Conservation (phyloP, 108 stramenopile genomes). For the Stephanodiscus triporus region DNA sequence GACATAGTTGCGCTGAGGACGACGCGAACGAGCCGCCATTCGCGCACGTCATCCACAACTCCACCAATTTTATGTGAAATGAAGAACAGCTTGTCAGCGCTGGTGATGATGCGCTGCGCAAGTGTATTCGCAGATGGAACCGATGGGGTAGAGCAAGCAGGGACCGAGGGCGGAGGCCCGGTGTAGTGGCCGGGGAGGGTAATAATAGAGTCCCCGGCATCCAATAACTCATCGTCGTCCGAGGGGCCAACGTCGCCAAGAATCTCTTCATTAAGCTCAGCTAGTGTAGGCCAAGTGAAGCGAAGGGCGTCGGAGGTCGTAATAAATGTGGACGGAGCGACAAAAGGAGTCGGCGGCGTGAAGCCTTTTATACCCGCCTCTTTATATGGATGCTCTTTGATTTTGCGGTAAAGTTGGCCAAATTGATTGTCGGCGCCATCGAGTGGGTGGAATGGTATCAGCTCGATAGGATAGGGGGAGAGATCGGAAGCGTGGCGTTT, state of each 20-base stretch:
- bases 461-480: neutral
- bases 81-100: neutral
- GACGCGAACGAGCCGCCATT: neutral
- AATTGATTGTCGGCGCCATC: constrained; percentile 2
- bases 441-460: neutral
- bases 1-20: neutral
- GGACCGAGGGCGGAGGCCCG: neutral
- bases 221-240: neutral
- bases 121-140: neutral
- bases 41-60: neutral
- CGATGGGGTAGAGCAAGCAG: neutral
- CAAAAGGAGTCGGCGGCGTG: neutral
- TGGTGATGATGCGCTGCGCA: neutral
- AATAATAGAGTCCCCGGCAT: neutral
- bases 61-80: neutral
- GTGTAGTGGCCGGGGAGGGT: neutral
- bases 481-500: neutral
- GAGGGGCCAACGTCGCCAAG: neutral
- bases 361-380: neutral
- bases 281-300: neutral
- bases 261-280: neutral
- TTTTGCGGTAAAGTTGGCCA: neutral
- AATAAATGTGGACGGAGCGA: neutral
- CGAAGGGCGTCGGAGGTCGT: neutral
- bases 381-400: neutral